Evolutionary conservation across 202 grass and related monocot genomes (phyloP), one percentile per base, ranked within the genome.

Genomic region (Elaeis oleifera): DNA sequence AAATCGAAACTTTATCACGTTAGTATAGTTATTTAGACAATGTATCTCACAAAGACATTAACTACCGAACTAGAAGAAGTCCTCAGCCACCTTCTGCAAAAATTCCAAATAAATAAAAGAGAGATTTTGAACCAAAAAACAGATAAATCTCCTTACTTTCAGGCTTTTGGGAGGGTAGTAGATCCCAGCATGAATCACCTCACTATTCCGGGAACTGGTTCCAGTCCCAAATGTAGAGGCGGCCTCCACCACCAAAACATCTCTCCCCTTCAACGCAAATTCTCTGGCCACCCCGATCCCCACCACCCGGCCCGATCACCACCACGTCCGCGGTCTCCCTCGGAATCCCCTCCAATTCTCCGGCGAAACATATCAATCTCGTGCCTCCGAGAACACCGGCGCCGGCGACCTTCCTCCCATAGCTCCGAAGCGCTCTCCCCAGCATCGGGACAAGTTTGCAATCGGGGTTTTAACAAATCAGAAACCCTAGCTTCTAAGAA

Each of bases 141-240:
- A 54, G 17, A 56, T 13, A 15, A 63, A 64, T 23, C 1, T 9
- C 18, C 29, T 25, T 50, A 96, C 87, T 84, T 89, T 96, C 9
- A 91, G 78, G 71, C 81, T 96, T 27, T 79, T 16, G 4, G 76
- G 70, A 54, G 92, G 84, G 58, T 96, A 84, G 71, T 91, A 96
- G 67, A 97, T 91, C 23, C 92, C 87, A 56, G 92, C 82, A 53
- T 96, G 87, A 69, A 96, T 85, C 64, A 96, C 92, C 87, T 91
- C 87, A 64, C 92, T 96, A 64, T 96, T 96, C 55, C 92, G 84
- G 56, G 92, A 96, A 67, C 92, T 91, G 25, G 81, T 91, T 61
- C 92, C 92, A 44, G 84, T 97, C 54, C 92, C 87, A 68, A 97
- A 97, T 50, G 74, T 85, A 57, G 84, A 64, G 52, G 79, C 80